Conservation (phyloP, 371 early-diverging fungal genomes). For the Pancytospora epiphaga region DNA sequence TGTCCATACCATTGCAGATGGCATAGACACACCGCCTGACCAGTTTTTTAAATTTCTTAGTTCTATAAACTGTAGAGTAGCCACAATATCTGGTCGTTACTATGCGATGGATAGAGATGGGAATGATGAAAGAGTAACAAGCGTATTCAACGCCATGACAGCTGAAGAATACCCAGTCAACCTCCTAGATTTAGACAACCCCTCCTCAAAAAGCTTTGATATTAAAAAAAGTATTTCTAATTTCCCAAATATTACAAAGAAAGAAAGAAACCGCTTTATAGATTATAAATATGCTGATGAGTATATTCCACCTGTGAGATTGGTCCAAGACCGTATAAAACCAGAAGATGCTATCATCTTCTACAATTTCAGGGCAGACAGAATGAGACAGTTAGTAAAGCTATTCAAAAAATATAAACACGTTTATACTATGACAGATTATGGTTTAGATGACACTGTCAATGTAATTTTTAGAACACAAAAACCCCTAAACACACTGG, state of each 20-base stretch:
- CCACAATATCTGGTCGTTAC: slow-evolving; percentile 86
- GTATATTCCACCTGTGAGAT: slow-evolving; percentile 47
- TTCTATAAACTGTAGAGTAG: slow-evolving; percentile 66
- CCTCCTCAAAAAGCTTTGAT: too few species aligned
- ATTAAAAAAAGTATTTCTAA: too few species aligned
- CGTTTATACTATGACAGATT: slow-evolving; percentile 80
- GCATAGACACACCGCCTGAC: slow-evolving; percentile 87
- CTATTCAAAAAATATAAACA: slow-evolving; percentile 58
- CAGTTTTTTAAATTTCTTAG: slow-evolving; percentile 62
- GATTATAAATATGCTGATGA: slow-evolving; percentile 48
- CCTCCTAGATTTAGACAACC: background rate
- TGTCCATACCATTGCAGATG: slow-evolving; percentile 94
- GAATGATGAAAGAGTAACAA: slow-evolving; percentile 86
- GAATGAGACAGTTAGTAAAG: slow-evolving; percentile 82
- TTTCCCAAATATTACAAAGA: too few species aligned
- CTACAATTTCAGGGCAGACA: slow-evolving; percentile 89
- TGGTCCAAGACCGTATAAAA: slow-evolving; percentile 63
- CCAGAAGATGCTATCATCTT: slow-evolving; percentile 70
- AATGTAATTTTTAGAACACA: slow-evolving; percentile 75
- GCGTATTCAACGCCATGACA: slow-evolving; percentile 64
- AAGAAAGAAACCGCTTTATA: too few species aligned
- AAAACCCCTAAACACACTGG: slow-evolving; percentile 83
- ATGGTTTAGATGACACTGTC: slow-evolving; percentile 82
- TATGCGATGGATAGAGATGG: slow-evolving; percentile 99
- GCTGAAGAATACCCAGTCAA: background rate